Base-by-base conservation (phyloP, 331 rosid genomes). In the Arachis monticola region DNA sequence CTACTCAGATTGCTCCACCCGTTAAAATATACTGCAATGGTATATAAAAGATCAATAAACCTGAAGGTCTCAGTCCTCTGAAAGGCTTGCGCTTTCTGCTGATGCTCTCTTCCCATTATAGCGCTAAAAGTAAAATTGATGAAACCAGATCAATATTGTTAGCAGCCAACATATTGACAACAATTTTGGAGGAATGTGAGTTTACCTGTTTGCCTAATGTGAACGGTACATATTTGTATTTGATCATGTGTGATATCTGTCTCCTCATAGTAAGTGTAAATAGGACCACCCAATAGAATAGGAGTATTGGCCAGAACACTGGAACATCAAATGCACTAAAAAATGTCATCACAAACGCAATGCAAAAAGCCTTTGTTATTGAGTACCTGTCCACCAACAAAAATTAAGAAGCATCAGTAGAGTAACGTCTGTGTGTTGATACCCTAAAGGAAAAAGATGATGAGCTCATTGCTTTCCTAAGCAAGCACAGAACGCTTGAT, bases 301-400 rank as follows among this genome's bases (percentile, higher is more conserved):
- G 92, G 73, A 94, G 96, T 76, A 94, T 94, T 10, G 98, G 98
- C 98, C 98, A 94, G 77, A 94, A 94, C 64, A 94, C 98, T 2
- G 98, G 98, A 44, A 94, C 98, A 82, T 94, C 98, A 86, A 94
- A 94, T 2, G 74, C 93, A 40, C 88, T 85, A 64, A 83, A 88
- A 89, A 91, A 94, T 55, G 98, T 94, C 98, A 93, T 87, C 85
- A 83, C 77, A 72, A 93, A 93, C 9, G 96, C 97, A 85, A 93
- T 86, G 84, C 90, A 88, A 67, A 93, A 90, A n/a, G 98, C 98
- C 89, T 84, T 94, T 1, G 93, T 91, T 77, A 94, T 89, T 1
- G 98, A 89, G 83, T 94, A 90, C 97, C 98, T 93, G 81, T 51
- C 60, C 74, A 31, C 11, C 82, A 42, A 69, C 51, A 51, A 87